Conservation (phyloP, 768 basidiomycete species). For the Termitomyces sp. region DNA sequence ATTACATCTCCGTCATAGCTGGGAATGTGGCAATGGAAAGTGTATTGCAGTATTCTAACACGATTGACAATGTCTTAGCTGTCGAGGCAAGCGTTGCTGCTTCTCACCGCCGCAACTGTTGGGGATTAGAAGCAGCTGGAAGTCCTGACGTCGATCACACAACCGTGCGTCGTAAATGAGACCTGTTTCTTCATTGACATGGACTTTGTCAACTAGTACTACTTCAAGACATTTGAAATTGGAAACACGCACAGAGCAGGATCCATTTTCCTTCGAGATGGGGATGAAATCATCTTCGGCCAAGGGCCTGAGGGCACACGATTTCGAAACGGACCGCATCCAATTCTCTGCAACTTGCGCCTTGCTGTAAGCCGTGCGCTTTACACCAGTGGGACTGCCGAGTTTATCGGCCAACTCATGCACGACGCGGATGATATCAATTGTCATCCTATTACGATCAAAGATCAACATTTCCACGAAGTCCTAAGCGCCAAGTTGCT, state of each 20-base stretch:
- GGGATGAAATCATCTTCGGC: conserved; percentile 15
- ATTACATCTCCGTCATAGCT: conserved; percentile 7
- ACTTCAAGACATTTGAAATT: conserved; percentile 7
- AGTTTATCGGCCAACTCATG: conserved; percentile 9
- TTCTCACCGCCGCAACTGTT: conserved; percentile 7
- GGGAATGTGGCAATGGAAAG: conserved; percentile 1
- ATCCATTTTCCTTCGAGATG: conserved; percentile 10
- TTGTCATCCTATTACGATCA: neutral
- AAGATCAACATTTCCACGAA: conserved; percentile 8
- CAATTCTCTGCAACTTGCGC: conserved; percentile 17
- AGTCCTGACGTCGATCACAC: neutral
- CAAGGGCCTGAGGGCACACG: conserved; percentile 11
- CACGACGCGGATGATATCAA: conserved; percentile 7
- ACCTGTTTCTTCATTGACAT: neutral
- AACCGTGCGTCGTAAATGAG: neutral
- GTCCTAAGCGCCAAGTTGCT: conserved; percentile 12
- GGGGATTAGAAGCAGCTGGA: conserved; percentile 13
- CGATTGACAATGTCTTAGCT: conserved; percentile 8
- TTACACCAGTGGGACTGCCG: conserved; percentile 6
- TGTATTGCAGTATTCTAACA: conserved; percentile 2
- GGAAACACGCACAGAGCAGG: conserved; percentile 1
- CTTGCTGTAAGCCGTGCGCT: conserved; percentile 19
- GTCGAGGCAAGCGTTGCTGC: conserved; percentile 6
- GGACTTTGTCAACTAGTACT: conserved; percentile 2
- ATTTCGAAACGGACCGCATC: conserved; percentile 13